phyloP scores from a whole-genome alignment of 257 asterid species.

The Henckelia pumila region DNA sequence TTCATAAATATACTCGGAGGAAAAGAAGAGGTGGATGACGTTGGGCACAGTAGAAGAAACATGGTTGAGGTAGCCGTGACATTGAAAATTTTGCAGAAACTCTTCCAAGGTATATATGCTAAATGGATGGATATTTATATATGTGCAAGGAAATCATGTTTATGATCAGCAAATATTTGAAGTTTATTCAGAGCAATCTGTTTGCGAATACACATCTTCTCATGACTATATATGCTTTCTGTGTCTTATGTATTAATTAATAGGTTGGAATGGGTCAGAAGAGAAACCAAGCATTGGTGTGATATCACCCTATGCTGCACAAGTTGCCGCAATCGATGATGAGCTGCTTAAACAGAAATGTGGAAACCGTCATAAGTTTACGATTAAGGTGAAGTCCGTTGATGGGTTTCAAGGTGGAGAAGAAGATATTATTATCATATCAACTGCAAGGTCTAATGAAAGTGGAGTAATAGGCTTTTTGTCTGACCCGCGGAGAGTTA shows the following conservation, averaged over 20 bases:
- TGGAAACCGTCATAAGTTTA: constrained; percentile 34
- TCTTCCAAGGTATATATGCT: constrained; percentile 52
- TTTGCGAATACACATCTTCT: background rate
- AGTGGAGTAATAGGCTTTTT: constrained; percentile 58
- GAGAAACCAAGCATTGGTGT: constrained; percentile 55
- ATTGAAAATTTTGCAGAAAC: constrained; percentile 44
- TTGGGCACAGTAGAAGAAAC: constrained; percentile 50
- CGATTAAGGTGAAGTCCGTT: constrained; percentile 55
- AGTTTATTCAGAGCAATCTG: background rate
- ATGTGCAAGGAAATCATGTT: too few relatives aligned
- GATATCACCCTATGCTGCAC: constrained; percentile 70
- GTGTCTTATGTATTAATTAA: constrained; percentile 31
- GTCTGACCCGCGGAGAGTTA: constrained; percentile 47
- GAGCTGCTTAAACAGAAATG: constrained; percentile 32
- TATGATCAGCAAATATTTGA: background rate
- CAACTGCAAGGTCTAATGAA: constrained; percentile 56
- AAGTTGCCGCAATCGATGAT: constrained; percentile 49
- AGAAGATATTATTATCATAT: constrained; percentile 58
- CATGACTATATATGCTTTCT: constrained; percentile 1
- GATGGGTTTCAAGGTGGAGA: constrained; percentile 87
- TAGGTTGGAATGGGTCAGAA: constrained; percentile 39
- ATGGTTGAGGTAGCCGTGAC: constrained; percentile 64
- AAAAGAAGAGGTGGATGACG: constrained; percentile 47
- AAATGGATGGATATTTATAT: too few relatives aligned
- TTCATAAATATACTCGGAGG: constrained; percentile 50